These are phyloP conservation scores for Medicago ruthenica DNA, from an alignment of 306 rosid genomes.

Conservation along the genomic window DNA sequence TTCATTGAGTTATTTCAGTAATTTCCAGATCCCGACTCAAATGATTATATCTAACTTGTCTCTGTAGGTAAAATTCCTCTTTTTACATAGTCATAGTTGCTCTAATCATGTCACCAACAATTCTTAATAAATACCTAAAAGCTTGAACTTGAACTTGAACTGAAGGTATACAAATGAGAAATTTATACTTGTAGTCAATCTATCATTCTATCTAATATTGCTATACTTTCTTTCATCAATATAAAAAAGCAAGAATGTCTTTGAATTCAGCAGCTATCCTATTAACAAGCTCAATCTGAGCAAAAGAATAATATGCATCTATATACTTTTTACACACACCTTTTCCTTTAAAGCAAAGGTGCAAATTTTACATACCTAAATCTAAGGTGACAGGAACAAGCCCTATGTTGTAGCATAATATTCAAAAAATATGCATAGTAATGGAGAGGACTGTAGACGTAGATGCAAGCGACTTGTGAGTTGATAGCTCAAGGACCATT, in stretches of 20 bases:
- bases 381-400: not conserved
- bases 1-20: conserved; percentile 3
- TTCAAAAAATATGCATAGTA: conserved; percentile 75
- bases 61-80: not conserved
- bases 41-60: not conserved
- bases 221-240: conserved; percentile 42
- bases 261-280: conserved; percentile 31
- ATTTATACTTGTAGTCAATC: not conserved
- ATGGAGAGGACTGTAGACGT: conserved; percentile 75
- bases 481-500: conserved; percentile 89
- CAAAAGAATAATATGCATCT: conserved; percentile 49
- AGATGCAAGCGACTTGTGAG: conserved; percentile 79
- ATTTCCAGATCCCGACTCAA: not conserved
- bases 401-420: conserved; percentile 73
- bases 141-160: not conserved
- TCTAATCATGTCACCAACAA: not conserved
- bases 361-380: not conserved
- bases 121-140: not conserved
- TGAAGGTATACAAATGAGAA: not conserved
- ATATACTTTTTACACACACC: conserved; percentile 27
- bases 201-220: not conserved
- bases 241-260: conserved; percentile 26
- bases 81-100: not conserved
- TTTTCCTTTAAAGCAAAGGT: not conserved
- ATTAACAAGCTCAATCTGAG: conserved; percentile 61